Base-by-base conservation (phyloP, 2,329 filamentous ascomycete genomes). In the Pseudogymnoascus sp. region DNA sequence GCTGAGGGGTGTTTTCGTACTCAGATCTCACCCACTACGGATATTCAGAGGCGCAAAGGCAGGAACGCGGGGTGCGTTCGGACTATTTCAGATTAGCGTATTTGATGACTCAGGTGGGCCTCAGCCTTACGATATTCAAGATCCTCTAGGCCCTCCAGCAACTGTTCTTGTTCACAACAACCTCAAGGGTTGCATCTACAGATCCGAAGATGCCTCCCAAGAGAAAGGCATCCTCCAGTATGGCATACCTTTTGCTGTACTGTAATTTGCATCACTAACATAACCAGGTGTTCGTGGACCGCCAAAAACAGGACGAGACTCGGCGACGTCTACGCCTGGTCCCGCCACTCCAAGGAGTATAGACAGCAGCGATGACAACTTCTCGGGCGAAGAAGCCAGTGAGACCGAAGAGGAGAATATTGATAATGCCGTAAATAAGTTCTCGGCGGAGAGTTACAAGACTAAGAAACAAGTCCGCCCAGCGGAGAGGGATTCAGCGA, bases 161-260 rank as follows among this genome's bases (percentile, higher is more conserved):
- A 13, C 34, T 7, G 3, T 16, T 61, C 60, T 61, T 61, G 60
- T n/a, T 39, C 37, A 62, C 36, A 13, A 62, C 37, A 45, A 62
- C 37, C 43, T 62, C 43, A 54, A 14, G 28, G 37, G 37, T 62
- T 54, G 37, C 37, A 62, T 48, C 61, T 62, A 62, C 61, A 61
- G 34, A 61, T 13, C n/a, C 36, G 39, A 73, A 69, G 65, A 91
- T 92, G 89, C 84, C 88, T 67, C 80, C 82, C 16, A 92, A 92
- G 78, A 83, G 88, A 73, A 91, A 91, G 78, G 88, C 88, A 66
- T 71, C 78, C 69, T 77, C 79, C 62, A 79, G 79, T 81, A 79
- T 75, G 76, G 64, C 68, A 69, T 69, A 70, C 67, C 64, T 19
- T 65, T 67, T 71, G 67, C 69, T 72, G 62, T 66, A 68, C 57